Base-by-base conservation (phyloP, 768 basidiomycete genomes). In the Punctularia strigosozonata region DNA sequence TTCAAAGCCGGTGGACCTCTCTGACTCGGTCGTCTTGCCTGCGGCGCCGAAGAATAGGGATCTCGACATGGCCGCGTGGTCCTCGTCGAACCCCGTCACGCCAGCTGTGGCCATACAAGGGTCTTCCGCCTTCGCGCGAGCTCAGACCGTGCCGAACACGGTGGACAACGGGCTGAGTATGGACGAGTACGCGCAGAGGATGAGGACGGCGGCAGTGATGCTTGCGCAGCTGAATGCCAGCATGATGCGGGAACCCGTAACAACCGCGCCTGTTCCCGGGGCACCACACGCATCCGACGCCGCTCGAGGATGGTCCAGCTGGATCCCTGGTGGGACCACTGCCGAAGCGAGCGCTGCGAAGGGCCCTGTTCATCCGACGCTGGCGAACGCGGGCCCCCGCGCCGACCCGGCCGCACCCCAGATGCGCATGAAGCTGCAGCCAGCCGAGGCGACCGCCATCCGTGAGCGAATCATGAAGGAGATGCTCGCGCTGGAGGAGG, bases 171-270 rank as follows among this genome's bases (percentile, higher is more conserved):
- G 28, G 10, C 62, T 98, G 12, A 89, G 91, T 1, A 65, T 99
- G 18, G 94, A 99, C 49, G 94, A 99, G 48, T 99, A 99, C 61
- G 94, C 94, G 1, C 90, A 97, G 48, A 77, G 95, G 37, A 99
- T 99, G 95, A 78, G 89, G 6, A 95, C 91, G 7, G 95, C 95
- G 7, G 95, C 95, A 7, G 81, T 98, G 45, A 97, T 99, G 95
- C 78, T 99, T 21, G 80, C 95, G 1, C 95, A 99, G 58, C 71
- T 99, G 35, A 95, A 91, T 50, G 80, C 89, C 1, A 87, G 71
- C 50, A 66, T 83, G 37, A 63, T 72, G 22, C 71, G 75, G 45
- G 80, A 83, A 48, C 58, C 68, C 19, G 50, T 64, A 10, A 19
- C 34, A 40, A 37, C 52, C 44, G 41, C 51, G 39, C 12, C 40